phyloP scores from a whole-genome alignment of 805 yeast species.

The Candida schatavii region DNA sequence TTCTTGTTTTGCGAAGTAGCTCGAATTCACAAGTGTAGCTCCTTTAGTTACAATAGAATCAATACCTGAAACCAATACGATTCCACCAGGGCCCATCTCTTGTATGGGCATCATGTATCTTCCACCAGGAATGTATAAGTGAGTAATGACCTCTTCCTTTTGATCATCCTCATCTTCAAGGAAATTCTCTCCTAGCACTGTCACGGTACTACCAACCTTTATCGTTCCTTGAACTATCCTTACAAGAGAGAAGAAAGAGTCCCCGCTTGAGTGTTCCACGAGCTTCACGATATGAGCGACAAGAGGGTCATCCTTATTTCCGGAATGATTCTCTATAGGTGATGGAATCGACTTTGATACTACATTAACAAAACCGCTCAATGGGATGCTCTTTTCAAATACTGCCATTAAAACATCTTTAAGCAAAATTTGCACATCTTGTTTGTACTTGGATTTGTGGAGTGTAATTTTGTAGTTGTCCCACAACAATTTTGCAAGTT shows the following conservation, averaged over 20 bases:
- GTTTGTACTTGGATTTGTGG: conserved; percentile 35
- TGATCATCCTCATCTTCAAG: conserved; percentile 52
- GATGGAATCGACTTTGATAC: conserved; percentile 25
- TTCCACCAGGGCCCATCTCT: conserved; percentile 59
- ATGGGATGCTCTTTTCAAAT: conserved; percentile 40
- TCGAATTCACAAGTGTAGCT: conserved; percentile 50
- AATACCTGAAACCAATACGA: conserved; percentile 66
- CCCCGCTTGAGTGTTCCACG: conserved; percentile 52
- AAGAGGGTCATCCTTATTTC: not conserved
- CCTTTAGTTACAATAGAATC: conserved; percentile 54
- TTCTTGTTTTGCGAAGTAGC: too few relatives aligned
- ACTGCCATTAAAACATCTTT: conserved; percentile 51
- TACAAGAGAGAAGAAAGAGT: conserved; percentile 53
- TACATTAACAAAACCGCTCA: conserved; percentile 17
- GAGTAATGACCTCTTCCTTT: conserved; percentile 38
- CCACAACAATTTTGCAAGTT: conserved; percentile 44
- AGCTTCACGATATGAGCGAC: conserved; percentile 46
- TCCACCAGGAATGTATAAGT: conserved; percentile 60
- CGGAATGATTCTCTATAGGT: not conserved
- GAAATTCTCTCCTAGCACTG: conserved; percentile 55
- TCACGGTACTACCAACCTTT: conserved; percentile 43
- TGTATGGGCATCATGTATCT: conserved; percentile 60
- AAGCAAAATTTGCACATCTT: conserved; percentile 61
- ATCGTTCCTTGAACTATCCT: conserved; percentile 64
- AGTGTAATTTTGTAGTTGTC: conserved; percentile 47